phyloP scores from a whole-genome alignment of 176 grass and related monocot species.

The Carex myosuroides region DNA sequence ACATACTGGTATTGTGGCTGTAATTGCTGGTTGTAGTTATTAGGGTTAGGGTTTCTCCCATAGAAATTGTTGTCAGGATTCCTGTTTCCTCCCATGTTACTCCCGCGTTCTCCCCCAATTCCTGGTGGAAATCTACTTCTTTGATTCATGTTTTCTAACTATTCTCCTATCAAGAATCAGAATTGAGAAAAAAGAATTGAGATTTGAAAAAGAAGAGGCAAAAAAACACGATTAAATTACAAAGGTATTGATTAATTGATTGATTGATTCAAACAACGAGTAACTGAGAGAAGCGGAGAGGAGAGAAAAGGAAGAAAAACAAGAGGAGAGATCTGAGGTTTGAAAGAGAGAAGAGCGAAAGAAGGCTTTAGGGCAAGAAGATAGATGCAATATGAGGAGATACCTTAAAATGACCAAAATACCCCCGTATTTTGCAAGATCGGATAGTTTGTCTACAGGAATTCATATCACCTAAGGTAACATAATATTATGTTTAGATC shows the following conservation, averaged over 20 bases:
- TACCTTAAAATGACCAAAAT: constrained; percentile 13
- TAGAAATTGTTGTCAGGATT: constrained; percentile 10
- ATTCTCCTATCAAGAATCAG: constrained; percentile 1
- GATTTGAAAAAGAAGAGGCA: not conserved
- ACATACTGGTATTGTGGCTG: constrained; percentile 25
- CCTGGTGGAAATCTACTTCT: constrained; percentile 70
- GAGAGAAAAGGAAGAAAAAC: not conserved
- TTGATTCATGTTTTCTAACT: constrained; percentile 51
- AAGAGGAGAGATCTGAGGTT: constrained; percentile 2
- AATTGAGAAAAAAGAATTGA: not conserved
- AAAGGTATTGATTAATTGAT: not conserved
- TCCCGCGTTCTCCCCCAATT: constrained; percentile 49
- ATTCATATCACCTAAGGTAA: no score
- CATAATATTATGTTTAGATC: no score
- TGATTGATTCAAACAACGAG: not conserved
- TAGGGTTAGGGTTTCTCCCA: constrained; percentile 28
- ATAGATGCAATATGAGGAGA: not conserved
- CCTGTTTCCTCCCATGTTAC: constrained; percentile 18
- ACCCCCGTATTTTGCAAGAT: constrained; percentile 1
- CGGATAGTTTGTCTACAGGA: no score
- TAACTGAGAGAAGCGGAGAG: not conserved
- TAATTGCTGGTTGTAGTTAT: constrained; percentile 37
- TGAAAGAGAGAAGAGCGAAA: not conserved
- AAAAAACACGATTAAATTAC: not conserved
- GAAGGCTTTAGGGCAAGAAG: constrained; percentile 8